A percentile compares a stretch with the other conserved stretches of the same genome.
Conservation (phyloP, 306 rosid genomes). For the Quercus glauca region DNA sequence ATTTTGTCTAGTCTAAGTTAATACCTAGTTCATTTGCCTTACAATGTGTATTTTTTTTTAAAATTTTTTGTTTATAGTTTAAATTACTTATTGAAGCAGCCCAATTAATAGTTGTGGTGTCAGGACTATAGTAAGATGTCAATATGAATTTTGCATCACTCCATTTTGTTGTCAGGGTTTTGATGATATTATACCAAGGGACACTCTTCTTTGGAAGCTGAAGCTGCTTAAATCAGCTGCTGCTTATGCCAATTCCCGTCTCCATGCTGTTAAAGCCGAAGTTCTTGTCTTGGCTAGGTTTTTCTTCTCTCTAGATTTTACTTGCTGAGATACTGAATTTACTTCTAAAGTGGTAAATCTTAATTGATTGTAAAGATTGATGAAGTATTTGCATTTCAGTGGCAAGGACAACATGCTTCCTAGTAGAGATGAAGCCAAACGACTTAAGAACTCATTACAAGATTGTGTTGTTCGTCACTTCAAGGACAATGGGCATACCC, state of each 20-base stretch:
- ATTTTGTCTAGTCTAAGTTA: neutral
- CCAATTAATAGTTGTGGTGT: constrained; percentile 1
- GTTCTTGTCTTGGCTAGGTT: constrained; percentile 95
- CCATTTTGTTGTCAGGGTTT: constrained; percentile 48
- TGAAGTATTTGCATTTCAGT: constrained; percentile 48
- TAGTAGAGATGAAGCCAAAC: constrained; percentile 69
- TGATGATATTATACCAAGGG: constrained; percentile 66
- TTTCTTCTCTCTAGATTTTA: constrained; percentile 12
- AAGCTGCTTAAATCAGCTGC: constrained; percentile 88
- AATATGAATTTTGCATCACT: constrained; percentile 16
- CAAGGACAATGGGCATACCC: constrained; percentile 83
- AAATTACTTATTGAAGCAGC: neutral
- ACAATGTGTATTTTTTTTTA: neutral
- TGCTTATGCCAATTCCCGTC: constrained; percentile 88
- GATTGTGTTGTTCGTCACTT: constrained; percentile 70
- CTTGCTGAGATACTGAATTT: constrained; percentile 16
- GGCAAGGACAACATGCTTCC: constrained; percentile 91
- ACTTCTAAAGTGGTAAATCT: constrained; percentile 18
- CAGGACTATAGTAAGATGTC: constrained; percentile 1
- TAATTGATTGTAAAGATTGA: constrained; percentile 15
- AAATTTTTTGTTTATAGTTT: neutral
- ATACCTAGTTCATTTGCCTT: neutral
- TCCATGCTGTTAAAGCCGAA: constrained; percentile 93
- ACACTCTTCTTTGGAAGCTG: constrained; percentile 89
- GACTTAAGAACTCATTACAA: constrained; percentile 49